phyloP scores from a whole-genome alignment of 495 filamentous ascomycete genomes.

The Penicillium samsonianum region DNA sequence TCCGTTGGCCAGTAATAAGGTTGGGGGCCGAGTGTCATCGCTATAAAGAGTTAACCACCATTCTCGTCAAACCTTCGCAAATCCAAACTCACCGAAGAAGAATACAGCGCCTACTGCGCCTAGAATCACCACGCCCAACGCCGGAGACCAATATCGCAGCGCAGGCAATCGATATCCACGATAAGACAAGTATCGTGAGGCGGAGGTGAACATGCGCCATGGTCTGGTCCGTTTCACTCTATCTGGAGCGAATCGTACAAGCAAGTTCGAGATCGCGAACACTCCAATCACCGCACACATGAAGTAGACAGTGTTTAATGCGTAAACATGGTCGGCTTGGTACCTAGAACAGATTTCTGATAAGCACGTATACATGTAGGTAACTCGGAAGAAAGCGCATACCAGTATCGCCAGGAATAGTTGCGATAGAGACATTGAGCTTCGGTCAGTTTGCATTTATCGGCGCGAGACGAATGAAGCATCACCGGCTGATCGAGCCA shows the following conservation, averaged over 20 bases:
- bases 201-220: conserved; percentile 28
- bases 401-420: conserved; percentile 53
- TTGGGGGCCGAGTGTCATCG: conserved; percentile 50
- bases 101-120: conserved; percentile 26
- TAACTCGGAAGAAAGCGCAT: conserved; percentile 3
- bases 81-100: conserved; percentile 36
- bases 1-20: conserved; percentile 62
- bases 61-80: conserved; percentile 12
- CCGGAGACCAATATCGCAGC: conserved; percentile 29
- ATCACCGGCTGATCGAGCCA: conserved; percentile 50
- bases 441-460: conserved; percentile 44
- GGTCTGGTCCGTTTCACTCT: conserved; percentile 23
- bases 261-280: conserved; percentile 43
- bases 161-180: conserved; percentile 22
- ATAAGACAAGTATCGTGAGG: conserved; percentile 31
- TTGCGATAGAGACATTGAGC: conserved; percentile 50
- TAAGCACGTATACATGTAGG: neutral
- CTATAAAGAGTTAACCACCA: conserved; percentile 22
- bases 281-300: conserved; percentile 48
- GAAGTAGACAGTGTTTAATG: conserved; percentile 51
- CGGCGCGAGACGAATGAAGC: conserved; percentile 50
- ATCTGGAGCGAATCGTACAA: conserved; percentile 22
- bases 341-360: conserved; percentile 40
- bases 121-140: conserved; percentile 25
- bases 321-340: conserved; percentile 54